Evolutionary conservation across 192 early-diverging fungal genomes (phyloP).

Genomic region (Coemansia sp.): DNA sequence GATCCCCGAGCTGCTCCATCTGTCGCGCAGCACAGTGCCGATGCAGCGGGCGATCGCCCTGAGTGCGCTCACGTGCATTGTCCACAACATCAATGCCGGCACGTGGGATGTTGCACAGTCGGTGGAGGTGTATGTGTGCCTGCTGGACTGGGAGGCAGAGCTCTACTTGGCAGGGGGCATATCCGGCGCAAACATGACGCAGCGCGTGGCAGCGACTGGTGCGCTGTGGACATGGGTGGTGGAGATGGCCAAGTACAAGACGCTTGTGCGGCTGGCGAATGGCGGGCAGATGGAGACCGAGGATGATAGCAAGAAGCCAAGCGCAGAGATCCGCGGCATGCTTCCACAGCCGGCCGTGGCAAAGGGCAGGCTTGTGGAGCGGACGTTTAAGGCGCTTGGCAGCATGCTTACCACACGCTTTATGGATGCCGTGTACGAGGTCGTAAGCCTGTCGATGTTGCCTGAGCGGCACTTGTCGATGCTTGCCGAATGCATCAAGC

Average conservation of each 20-base stretch:
- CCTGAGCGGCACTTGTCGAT: constrained; percentile 44
- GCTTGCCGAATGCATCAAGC: constrained; percentile 42
- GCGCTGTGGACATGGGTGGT: constrained; percentile 53
- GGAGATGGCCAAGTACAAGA: constrained; percentile 45
- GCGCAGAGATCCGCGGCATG: constrained; percentile 32
- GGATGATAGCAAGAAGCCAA: constrained; percentile 7
- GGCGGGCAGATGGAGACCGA: constrained; percentile 33
- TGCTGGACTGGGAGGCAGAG: constrained; percentile 51
- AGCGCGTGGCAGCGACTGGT: constrained; percentile 18
- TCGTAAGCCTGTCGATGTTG: constrained; percentile 24
- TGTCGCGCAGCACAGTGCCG: constrained; percentile 80
- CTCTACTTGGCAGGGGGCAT: constrained; percentile 42
- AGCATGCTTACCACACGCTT: constrained; percentile 23
- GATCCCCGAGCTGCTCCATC: constrained; percentile 75
- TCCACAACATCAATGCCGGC: constrained; percentile 52
- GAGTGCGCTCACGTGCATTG: constrained; percentile 61
- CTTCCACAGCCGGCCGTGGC: constrained; percentile 26
- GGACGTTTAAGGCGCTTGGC: constrained; percentile 44
- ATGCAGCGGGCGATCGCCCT: constrained; percentile 76
- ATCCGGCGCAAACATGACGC: constrained; percentile 33
- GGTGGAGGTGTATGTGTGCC: constrained; percentile 26
- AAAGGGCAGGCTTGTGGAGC: constrained; percentile 36
- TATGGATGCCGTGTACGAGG: constrained; percentile 30
- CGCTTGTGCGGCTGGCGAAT: constrained; percentile 33
- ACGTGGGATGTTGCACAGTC: constrained; percentile 41